Base-by-base conservation (phyloP, 106 monocot genomes). In the Dioscorea dumetorum region DNA sequence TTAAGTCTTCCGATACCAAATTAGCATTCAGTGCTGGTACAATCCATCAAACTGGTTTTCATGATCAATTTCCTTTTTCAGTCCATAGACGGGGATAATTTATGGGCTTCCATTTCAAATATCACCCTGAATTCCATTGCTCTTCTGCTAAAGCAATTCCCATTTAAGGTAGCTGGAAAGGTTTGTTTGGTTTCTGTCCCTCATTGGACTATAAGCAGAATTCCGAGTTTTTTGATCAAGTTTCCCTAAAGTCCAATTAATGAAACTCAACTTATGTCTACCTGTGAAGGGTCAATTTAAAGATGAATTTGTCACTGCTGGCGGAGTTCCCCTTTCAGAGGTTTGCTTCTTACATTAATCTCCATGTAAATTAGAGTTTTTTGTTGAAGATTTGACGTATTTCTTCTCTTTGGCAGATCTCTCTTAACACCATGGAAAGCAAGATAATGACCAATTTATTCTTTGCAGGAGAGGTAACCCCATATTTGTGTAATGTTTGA, bases 231-330 rank as follows among this genome's bases (percentile, higher is more conserved):
- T 21, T 65, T 35, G 20, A 22, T 9, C 6, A 0, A 22, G 8
- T 50, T 4, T 0, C 22, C 54, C 16, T 5, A 28, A 28, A 28
- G 4, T 22, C 22, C 1, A 0, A 22, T 12, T 5, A 12, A 6
- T 22, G 59, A 59, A 20, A 59, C 22, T 23, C 24, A 49, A 50
- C 22, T 28, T 17, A 58, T 67, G 2, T 68, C 13, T 57, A 70
- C 33, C 24, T 51, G 28, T 79, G 34, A 71, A 95, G 95, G 95
- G 95, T 15, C 95, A 88, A 86, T 95, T 88, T 72, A 95, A 95
- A 74, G 95, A 95, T 57, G 95, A 95, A 82, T 95, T 95, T 84
- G 95, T 95, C 51, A 91, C 95, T 63, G 86, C 95, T 68, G 95
- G 95, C 72, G 95, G 95, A 53, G 80, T 95, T 77, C 91, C 95